These are phyloP conservation scores for Sodiomyces alkalinus DNA, from an alignment of 2,329 filamentous ascomycete species.

Conservation along the genomic window DNA sequence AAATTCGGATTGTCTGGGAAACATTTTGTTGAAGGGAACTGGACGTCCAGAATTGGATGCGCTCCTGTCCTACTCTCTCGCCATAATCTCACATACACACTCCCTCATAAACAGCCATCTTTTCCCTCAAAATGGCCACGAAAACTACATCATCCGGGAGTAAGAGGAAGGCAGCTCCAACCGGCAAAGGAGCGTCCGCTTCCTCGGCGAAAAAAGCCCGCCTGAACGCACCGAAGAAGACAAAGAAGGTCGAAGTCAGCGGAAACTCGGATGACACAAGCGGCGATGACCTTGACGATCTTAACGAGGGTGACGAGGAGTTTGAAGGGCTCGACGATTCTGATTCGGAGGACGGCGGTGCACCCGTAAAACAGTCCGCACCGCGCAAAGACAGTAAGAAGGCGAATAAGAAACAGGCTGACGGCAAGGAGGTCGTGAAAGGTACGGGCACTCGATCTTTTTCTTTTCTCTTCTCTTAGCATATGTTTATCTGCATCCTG, in stretches of 20 bases:
- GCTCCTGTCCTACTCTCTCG: too few relatives aligned
- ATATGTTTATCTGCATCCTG: too few relatives aligned
- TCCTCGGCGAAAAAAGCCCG: slow-evolving; percentile 35
- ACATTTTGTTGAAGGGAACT: too few relatives aligned
- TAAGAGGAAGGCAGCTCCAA: slow-evolving; percentile 40
- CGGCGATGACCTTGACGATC: slow-evolving; percentile 14
- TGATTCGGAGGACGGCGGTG: slow-evolving; percentile 39
- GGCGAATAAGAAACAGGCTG: slow-evolving; percentile 21
- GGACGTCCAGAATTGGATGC: too few relatives aligned
- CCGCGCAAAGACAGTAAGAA: slow-evolving; percentile 12
- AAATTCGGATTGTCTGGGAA: too few relatives aligned
- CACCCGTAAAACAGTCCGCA: slow-evolving; percentile 12
- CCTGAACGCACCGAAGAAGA: slow-evolving; percentile 14
- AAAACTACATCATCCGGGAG: slow-evolving; percentile 29
- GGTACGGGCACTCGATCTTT: too few relatives aligned
- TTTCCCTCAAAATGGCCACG: slow-evolving; percentile 26
- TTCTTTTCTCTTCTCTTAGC: too few relatives aligned
- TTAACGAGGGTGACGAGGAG: slow-evolving; percentile 21
- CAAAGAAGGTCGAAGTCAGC: slow-evolving; percentile 17
- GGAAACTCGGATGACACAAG: slow-evolving; percentile 14
- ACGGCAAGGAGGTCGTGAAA: slow-evolving; percentile 9
- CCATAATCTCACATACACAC: too few relatives aligned
- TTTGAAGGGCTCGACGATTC: slow-evolving; percentile 25
- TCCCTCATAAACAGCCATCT: too few relatives aligned
- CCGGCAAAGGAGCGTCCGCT: slow-evolving; percentile 25